Percentiles rank a stretch among this genome's conserved stretches.
Evolutionary conservation across 148 eudicot genomes (phyloP).

Genomic region (Nyssa sinensis): DNA sequence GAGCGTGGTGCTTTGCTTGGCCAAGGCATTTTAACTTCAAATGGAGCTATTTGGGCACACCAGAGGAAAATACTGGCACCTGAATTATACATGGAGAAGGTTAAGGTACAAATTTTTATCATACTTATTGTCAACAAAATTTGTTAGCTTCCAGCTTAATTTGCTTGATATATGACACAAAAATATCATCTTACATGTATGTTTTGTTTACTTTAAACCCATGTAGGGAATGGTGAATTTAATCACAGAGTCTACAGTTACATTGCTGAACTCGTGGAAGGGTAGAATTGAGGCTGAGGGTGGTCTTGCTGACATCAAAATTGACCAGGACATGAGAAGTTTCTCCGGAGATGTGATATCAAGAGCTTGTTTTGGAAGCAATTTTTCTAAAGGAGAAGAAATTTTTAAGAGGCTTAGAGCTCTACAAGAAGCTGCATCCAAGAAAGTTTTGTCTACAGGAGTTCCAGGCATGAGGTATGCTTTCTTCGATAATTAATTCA

Average conservation of each 20-base stretch:
- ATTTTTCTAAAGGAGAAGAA: constrained; percentile 7
- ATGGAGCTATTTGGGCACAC: constrained; percentile 5
- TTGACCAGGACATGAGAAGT: constrained; percentile 3
- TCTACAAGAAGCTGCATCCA: constrained; percentile 13
- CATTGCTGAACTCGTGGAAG: constrained; percentile 7
- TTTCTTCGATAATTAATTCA: no score
- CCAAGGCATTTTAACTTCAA: constrained; percentile 13
- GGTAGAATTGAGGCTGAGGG: not conserved
- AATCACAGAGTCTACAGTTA: not conserved
- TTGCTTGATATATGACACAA: not conserved
- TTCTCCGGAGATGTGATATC: constrained; percentile 14
- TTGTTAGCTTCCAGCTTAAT: not conserved
- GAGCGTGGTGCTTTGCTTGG: constrained; percentile 11
- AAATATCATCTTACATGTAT: no score
- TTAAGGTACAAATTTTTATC: constrained; percentile 12
- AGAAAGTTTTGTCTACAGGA: not conserved
- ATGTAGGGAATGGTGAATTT: constrained; percentile 10
- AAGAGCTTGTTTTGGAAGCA: constrained; percentile 20
- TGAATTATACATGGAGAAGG: constrained; percentile 13
- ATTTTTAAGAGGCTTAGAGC: constrained; percentile 2
- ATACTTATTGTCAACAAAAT: no score
- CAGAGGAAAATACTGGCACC: constrained; percentile 16
- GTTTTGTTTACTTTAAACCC: no score
- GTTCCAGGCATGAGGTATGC: constrained; percentile 20
- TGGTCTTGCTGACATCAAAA: not conserved